phyloP scores from a whole-genome alignment of 108 stramenopile species.

The Cyclotella distinguenda region DNA sequence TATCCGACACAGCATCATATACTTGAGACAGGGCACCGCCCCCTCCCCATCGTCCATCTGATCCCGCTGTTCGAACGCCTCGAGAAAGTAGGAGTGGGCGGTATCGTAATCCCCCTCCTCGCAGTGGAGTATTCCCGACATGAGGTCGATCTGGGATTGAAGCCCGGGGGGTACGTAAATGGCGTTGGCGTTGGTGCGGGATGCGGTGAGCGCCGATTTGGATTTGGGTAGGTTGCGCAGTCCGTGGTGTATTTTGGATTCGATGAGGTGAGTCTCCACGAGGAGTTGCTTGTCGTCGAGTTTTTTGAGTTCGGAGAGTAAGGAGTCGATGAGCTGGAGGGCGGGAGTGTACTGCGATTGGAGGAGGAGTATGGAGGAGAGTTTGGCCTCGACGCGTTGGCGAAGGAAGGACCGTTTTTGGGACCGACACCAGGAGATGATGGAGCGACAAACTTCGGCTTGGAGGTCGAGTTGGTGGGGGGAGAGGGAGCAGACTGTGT shows the following conservation, averaged over 20 bases:
- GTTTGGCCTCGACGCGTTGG: slow-evolving; percentile 95
- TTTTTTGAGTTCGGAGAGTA: slow-evolving; percentile 96
- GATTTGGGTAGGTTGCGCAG: slow-evolving; percentile 96
- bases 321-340: slow-evolving; percentile 75
- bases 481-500: slow-evolving; percentile 86
- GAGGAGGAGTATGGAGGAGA: slow-evolving; percentile 83
- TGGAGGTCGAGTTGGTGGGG: slow-evolving; percentile 88
- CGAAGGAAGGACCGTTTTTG: slow-evolving; percentile 96
- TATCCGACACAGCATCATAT: slow-evolving; percentile 98
- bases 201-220: slow-evolving; percentile 97
- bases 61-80: slow-evolving; percentile 97
- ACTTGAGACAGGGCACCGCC: slow-evolving; percentile 86
- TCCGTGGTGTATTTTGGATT: slow-evolving; percentile 94
- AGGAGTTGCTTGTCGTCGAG: slow-evolving; percentile 99
- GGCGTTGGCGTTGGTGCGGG: slow-evolving; percentile 95
- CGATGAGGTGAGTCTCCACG: slow-evolving; percentile 95
- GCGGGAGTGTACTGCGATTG: slow-evolving; percentile 86
- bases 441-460: slow-evolving; percentile 81
- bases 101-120: slow-evolving; percentile 99
- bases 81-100: slow-evolving; percentile 98
- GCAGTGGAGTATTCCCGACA: slow-evolving; percentile 96
- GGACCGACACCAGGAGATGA: slow-evolving; percentile 88
- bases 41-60: slow-evolving; percentile 74
- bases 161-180: slow-evolving; percentile 93
- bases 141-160: slow-evolving; percentile 95